phyloP scores from a whole-genome alignment of 2,329 filamentous ascomycete genomes.

The Leptographium radiaticola region DNA sequence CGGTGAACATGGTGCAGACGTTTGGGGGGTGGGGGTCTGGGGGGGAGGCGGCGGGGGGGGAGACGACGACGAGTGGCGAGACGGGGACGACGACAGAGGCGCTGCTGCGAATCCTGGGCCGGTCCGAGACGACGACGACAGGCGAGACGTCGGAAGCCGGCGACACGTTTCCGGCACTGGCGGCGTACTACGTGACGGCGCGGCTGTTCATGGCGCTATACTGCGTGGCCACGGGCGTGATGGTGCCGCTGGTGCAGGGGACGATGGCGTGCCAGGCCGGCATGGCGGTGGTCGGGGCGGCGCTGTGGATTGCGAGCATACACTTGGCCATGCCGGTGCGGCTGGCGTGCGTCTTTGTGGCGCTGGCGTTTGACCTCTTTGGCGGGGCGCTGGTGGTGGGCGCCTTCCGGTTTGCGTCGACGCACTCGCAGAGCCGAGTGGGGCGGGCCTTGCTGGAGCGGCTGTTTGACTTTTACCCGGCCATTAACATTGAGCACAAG shows the following conservation, averaged over 20 bases:
- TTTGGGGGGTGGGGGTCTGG: constrained; percentile 24
- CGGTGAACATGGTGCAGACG: constrained; percentile 47
- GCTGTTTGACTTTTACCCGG: constrained; percentile 46
- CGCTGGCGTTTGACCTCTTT: constrained; percentile 40
- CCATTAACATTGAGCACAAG: constrained; percentile 52
- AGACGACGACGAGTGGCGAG: neutral
- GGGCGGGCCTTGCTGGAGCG: constrained; percentile 16
- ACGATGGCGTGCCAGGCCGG: constrained; percentile 38
- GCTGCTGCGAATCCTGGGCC: neutral
- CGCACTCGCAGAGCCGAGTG: constrained; percentile 11
- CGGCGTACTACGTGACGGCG: constrained; percentile 47
- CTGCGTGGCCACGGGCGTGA: constrained; percentile 28
- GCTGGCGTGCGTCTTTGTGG: constrained; percentile 42
- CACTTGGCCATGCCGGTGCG: constrained; percentile 40
- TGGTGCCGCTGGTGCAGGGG: constrained; percentile 44
- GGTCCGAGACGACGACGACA: neutral
- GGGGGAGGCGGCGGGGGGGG: neutral
- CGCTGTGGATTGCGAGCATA: constrained; percentile 47
- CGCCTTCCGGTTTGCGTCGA: constrained; percentile 19
- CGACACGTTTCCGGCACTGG: constrained; percentile 43
- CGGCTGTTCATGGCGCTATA: constrained; percentile 39
- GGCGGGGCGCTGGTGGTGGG: constrained; percentile 29
- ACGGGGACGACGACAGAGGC: neutral
- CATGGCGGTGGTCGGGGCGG: constrained; percentile 30
- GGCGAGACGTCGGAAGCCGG: neutral